phyloP scores from a whole-genome alignment of 768 basidiomycete genomes.

The Amanita molliuscula region DNA sequence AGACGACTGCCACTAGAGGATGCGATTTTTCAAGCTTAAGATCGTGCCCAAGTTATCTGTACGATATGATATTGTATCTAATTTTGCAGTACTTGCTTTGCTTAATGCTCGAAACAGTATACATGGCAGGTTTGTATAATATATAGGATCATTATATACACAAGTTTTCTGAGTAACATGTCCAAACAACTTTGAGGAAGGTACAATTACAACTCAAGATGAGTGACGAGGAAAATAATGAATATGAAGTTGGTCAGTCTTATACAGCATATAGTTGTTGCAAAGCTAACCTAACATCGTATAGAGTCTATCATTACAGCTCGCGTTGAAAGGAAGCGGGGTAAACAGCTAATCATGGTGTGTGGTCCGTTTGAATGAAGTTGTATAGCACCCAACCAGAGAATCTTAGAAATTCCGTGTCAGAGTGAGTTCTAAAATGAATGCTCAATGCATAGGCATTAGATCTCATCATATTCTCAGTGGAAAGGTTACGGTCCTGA shows the following conservation, averaged over 20 bases:
- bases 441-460: background rate
- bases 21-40: slow-evolving; percentile 14
- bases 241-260: slow-evolving; percentile 62
- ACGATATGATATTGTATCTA: slow-evolving; percentile 11
- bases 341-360: slow-evolving; percentile 43
- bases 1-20: slow-evolving; percentile 14
- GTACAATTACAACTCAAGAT: slow-evolving; percentile 11
- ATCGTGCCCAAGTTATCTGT: background rate
- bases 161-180: background rate
- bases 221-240: slow-evolving; percentile 27
- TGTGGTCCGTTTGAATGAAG: slow-evolving; percentile 9
- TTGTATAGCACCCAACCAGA: background rate
- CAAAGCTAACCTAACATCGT: slow-evolving; percentile 4
- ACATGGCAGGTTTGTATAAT: background rate
- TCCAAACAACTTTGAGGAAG: background rate
- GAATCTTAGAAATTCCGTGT: slow-evolving; percentile 43
- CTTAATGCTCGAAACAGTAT: background rate
- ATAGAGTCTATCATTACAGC: slow-evolving; percentile 47
- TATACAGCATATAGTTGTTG: background rate
- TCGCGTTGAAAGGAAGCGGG: slow-evolving; percentile 30
- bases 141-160: background rate
- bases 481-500: slow-evolving; percentile 49
- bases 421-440: slow-evolving; percentile 30
- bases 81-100: background rate
- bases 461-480: slow-evolving; percentile 19